Base-by-base conservation (phyloP, 257 asterid genomes). In the Solanum stenotomum region DNA sequence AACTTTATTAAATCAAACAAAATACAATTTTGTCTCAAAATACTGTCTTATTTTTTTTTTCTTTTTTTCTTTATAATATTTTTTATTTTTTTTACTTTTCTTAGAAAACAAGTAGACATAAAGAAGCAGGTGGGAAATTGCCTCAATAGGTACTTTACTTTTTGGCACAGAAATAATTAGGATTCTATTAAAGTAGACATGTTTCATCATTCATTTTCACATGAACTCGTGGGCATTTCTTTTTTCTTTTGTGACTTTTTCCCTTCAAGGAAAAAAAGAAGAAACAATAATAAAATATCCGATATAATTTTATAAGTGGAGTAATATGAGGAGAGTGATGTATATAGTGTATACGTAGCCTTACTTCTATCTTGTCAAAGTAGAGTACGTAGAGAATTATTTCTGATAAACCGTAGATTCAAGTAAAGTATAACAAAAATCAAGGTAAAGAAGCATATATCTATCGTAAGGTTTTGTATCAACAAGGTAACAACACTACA, bases 151-250 rank as follows among this genome's bases (percentile, higher is more conserved):
- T 81, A 81, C 85, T 29, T 31, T 33, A 9, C 70, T 49, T 49
- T 82, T 82, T 49, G 85, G 85, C 85, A 82, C 85, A 82, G 44
- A 82, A 82, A 82, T 81, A 81, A 81, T 81, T 81, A 81, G 68
- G 68, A 81, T 81, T 81, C 29, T 16, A n/a, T 77, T n/a, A 78
- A 42, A 38, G 84, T 76, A 38, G 59, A 78, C 15, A 46, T 27
- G 9, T 79, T 27, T 46, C 85, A 81, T 81, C 67, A 81, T 81
- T 46, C 20, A 7, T 46, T 81, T 44, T 46, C 85, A 81, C 85
- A 81, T 81, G 42, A 29, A 82, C 70, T 49, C 85, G 85, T 82
- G 70, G 85, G 70, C 25, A 9, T 34, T 35, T 33, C 4, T 16
- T 15, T 52, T 16, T 16, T 3, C 23, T 34, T 16, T 74, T 35